phyloP scores from a whole-genome alignment of 495 filamentous ascomycete genomes.

The Penicillium coffeae region DNA sequence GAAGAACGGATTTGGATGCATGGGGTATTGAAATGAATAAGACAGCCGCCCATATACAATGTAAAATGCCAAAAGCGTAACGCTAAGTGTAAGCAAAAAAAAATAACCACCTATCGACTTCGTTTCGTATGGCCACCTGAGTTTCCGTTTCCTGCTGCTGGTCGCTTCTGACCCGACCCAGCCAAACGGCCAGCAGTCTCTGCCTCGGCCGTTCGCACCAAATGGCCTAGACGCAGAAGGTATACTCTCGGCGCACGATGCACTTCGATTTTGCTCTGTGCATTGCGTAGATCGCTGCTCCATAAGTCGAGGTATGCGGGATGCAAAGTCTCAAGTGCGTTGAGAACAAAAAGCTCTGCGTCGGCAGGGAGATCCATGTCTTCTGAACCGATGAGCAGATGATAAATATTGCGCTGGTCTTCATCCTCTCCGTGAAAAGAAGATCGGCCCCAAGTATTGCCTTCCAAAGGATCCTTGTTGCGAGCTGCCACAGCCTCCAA shows the following conservation, averaged over 20 bases:
- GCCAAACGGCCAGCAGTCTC: conserved; percentile 2
- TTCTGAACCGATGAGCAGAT: conserved; percentile 42
- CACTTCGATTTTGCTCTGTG: conserved; percentile 38
- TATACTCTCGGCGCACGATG: conserved; percentile 37
- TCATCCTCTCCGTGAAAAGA: conserved; percentile 42
- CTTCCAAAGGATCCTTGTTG: conserved; percentile 44
- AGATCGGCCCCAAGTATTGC: conserved; percentile 34
- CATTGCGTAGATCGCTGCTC: conserved; percentile 26
- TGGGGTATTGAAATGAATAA: conserved; percentile 28
- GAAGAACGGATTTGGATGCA: conserved; percentile 11
- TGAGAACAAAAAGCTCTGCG: conserved; percentile 39
- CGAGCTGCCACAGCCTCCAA: conserved; percentile 41
- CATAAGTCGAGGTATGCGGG: conserved; percentile 31
- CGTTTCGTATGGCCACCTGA: conserved; percentile 33
- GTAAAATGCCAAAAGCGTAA: conserved; percentile 2
- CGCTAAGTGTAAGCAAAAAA: conserved; percentile 12
- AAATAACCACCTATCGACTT: conserved; percentile 21
- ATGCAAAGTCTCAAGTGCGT: conserved; percentile 37
- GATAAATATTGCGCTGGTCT: conserved; percentile 48
- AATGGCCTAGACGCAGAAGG: conserved; percentile 27
- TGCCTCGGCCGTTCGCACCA: conserved; percentile 32
- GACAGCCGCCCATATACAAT: conserved; percentile 20
- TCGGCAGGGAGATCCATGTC: conserved; percentile 27
- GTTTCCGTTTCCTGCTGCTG: conserved; percentile 26
- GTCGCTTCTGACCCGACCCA: conserved; percentile 33